These are phyloP conservation scores for Yamadazyma diddensiae DNA, from an alignment of 1,139 yeast species.

Conservation along the genomic window DNA sequence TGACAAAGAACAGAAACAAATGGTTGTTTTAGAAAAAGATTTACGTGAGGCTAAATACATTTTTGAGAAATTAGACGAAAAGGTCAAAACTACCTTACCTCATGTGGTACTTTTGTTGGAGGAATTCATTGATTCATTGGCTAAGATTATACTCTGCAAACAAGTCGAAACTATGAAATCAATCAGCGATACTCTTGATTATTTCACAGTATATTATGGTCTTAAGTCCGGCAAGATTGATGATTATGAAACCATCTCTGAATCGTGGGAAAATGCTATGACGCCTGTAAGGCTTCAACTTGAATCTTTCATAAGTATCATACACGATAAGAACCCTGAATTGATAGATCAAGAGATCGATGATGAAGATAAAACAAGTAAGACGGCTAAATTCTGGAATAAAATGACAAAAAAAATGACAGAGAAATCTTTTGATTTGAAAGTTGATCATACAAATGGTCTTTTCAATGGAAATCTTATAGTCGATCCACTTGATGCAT, in stretches of 20 bases:
- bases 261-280: slow-evolving; percentile 33
- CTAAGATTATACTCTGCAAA: slow-evolving; percentile 33
- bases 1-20: slow-evolving; percentile 37
- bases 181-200: slow-evolving; percentile 25
- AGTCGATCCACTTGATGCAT: slow-evolving; percentile 35
- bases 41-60: slow-evolving; percentile 27
- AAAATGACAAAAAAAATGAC: slow-evolving; percentile 23
- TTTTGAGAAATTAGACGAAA: slow-evolving; percentile 37
- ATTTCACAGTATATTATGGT: slow-evolving; percentile 42
- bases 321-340: slow-evolving; percentile 32
- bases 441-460: slow-evolving; percentile 29
- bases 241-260: slow-evolving; percentile 23
- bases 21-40: slow-evolving; percentile 28
- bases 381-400: slow-evolving; percentile 26
- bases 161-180: slow-evolving; percentile 29
- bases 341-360: slow-evolving; percentile 29
- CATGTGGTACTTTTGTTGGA: slow-evolving; percentile 45
- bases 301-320: slow-evolving; percentile 32
- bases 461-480: slow-evolving; percentile 29
- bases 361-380: slow-evolving; percentile 26
- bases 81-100: slow-evolving; percentile 43
- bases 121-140: slow-evolving; percentile 47
- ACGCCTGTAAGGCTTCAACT: slow-evolving; percentile 34
- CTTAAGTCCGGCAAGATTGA: slow-evolving; percentile 13
- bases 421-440: slow-evolving; percentile 24